Conservation (phyloP, 495 filamentous ascomycete genomes). For the Aspergillus funiculosus region DNA sequence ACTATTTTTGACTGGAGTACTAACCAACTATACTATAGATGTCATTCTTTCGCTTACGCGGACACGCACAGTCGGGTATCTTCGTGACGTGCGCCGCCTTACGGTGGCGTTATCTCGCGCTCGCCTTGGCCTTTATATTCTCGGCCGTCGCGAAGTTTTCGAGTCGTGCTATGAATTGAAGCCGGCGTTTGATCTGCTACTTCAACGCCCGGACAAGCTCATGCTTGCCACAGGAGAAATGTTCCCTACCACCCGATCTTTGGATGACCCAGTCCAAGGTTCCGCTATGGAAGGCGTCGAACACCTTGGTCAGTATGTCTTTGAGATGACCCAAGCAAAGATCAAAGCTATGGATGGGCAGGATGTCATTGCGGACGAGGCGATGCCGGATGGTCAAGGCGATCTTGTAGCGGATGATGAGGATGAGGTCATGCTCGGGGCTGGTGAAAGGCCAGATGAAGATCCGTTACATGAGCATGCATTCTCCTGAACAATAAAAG, state of each 20-base stretch:
- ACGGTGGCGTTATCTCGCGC: slow-evolving; percentile 96
- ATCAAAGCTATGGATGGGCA: slow-evolving; percentile 55
- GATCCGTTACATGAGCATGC: slow-evolving; percentile 37
- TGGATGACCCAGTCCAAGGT: slow-evolving; percentile 53
- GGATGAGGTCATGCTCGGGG: slow-evolving; percentile 37
- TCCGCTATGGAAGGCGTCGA: slow-evolving; percentile 82
- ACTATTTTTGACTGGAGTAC: slow-evolving; percentile 11
- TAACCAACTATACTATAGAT: slow-evolving; percentile 48
- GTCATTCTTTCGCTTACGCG: slow-evolving; percentile 88
- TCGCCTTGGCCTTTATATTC: slow-evolving; percentile 84
- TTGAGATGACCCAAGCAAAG: slow-evolving; percentile 89
- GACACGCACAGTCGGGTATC: slow-evolving; percentile 84
- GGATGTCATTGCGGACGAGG: slow-evolving; percentile 29
- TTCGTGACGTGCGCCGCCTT: slow-evolving; percentile 87
- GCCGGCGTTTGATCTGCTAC: slow-evolving; percentile 73
- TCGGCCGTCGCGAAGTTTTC: slow-evolving; percentile 85
- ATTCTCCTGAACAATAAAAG: slow-evolving; percentile 4
- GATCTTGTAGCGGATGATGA: slow-evolving; percentile 44
- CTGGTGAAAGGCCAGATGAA: slow-evolving; percentile 30
- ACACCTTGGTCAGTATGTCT: slow-evolving; percentile 95
- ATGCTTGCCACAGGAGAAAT: slow-evolving; percentile 78
- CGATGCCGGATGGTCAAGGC: slow-evolving; percentile 36
- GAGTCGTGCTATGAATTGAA: slow-evolving; percentile 82
- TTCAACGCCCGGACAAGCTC: slow-evolving; percentile 68
- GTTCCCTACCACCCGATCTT: slow-evolving; percentile 61